Conservation (phyloP, 257 asterid species). For the Ocimum tenuiflorum region DNA sequence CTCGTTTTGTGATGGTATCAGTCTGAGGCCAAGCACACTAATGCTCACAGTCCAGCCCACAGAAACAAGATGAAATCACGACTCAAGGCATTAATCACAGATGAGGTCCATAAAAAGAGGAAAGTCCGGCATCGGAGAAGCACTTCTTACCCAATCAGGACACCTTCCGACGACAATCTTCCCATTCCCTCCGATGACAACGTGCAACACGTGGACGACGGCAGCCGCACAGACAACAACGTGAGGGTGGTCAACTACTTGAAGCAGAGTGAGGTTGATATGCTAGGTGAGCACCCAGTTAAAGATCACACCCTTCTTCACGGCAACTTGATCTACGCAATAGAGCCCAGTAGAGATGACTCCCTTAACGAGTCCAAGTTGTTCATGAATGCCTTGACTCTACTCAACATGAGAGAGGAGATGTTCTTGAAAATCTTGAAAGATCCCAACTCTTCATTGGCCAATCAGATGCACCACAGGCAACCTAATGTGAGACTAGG, state of each 20-base stretch:
- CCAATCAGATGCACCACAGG: slow-evolving; percentile 43
- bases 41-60: slow-evolving; percentile 25
- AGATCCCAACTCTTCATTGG: slow-evolving; percentile 54
- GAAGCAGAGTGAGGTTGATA: slow-evolving; percentile 39
- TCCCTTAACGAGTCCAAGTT: slow-evolving; percentile 61
- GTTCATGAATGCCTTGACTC: slow-evolving; percentile 64
- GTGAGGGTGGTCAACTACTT: slow-evolving; percentile 29
- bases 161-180: slow-evolving; percentile 9
- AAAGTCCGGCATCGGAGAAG: slow-evolving; percentile 55
- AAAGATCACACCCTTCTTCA: slow-evolving; percentile 47
- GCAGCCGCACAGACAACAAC: too few relatives aligned
- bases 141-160: slow-evolving; percentile 43
- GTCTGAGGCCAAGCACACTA: slow-evolving; percentile 28
- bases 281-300: slow-evolving; percentile 26
- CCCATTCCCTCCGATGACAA: slow-evolving; percentile 14
- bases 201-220: too few relatives aligned
- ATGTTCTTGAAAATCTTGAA: slow-evolving; percentile 58
- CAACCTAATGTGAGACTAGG: slow-evolving; percentile 31
- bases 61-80: slow-evolving; percentile 65
- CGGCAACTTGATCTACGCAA: slow-evolving; percentile 37
- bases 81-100: slow-evolving; percentile 50
- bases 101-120: slow-evolving; percentile 41
- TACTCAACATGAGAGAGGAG: slow-evolving; percentile 67
- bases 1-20: slow-evolving; percentile 19
- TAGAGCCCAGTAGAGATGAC: slow-evolving; percentile 38